Evolutionary conservation across 2,329 filamentous ascomycete species (phyloP), one percentile per base, ranked within the genome.

Genomic region (Fusarium sublunatum): DNA sequence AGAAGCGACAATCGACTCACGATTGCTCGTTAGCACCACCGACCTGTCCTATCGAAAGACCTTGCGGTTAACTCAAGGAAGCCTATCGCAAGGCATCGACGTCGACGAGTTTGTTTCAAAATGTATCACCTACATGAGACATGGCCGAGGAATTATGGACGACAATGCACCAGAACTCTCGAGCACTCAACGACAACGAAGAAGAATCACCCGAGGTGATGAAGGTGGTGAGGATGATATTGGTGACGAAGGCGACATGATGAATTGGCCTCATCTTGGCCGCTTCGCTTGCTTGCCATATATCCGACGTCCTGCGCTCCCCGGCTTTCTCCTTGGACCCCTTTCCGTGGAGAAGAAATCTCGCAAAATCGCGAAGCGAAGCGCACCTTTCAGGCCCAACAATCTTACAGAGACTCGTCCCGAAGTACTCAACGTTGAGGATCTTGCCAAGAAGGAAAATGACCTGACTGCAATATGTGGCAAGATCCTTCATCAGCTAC

Each of bases 71-170:
- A 87, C 90, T 2, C 82, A 92, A 28, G 93, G 93, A 7, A 89
- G 90, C 68, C 79, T 84, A 2, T 86, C 87, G 3, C 87, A 90
- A 46, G 92, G 93, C 7, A 79, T 99, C 22, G 93, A 98, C 71
- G 83, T 96, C 0, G 93, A 98, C 60, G 91, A 97, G 69, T 96
- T 98, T 71, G 87, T 98, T 12, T 91, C 91, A 1, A 96, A 96
- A 76, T 94, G 91, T 74, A 92, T 96, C 58, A 86, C 85, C 4
- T 98, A 91, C 73, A 97, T 98, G 92, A 87, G 86, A 22, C 83
- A 85, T 32, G 90, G 87, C 4, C 80, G 83, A 7, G 84, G 83
- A 10, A 84, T 85, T 24, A 77, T 77, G 12, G 79, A 84, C 44
- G 80, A 84, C 35, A 73, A 83, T 36, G 81, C 80, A 2, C 79